Conservation (phyloP, 2,329 filamentous ascomycete species). For the Tolypocladium amazonense region DNA sequence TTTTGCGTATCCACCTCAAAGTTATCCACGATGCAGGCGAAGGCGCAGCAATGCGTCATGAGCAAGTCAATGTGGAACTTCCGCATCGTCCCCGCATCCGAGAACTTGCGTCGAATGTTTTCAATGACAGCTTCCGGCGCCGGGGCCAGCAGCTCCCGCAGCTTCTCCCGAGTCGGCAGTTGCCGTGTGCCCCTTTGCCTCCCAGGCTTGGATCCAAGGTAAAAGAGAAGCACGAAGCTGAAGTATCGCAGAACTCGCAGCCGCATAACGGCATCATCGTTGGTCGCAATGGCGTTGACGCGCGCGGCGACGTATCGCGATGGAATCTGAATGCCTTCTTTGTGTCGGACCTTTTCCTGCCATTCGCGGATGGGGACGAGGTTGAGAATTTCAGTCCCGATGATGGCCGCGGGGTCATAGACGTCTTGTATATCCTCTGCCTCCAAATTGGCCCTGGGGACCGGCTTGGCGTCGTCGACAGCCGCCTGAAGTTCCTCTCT, state of each 20-base stretch:
- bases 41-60: slow-evolving; percentile 61
- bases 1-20: slow-evolving; percentile 62
- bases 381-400: slow-evolving; percentile 57
- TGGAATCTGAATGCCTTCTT: slow-evolving; percentile 42
- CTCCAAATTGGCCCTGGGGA: slow-evolving; percentile 57
- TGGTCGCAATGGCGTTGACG: slow-evolving; percentile 41
- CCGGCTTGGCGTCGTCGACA: slow-evolving; percentile 59
- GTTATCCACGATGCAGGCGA: slow-evolving; percentile 62
- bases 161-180: slow-evolving; percentile 51
- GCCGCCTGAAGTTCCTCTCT: slow-evolving; percentile 53
- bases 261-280: slow-evolving; percentile 39
- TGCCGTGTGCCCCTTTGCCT: slow-evolving; percentile 34
- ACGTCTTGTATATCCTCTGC: slow-evolving; percentile 61
- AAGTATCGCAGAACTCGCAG: slow-evolving; percentile 52
- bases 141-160: slow-evolving; percentile 44
- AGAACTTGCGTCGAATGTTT: slow-evolving; percentile 59
- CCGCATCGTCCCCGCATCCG: slow-evolving; percentile 50
- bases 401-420: slow-evolving; percentile 55
- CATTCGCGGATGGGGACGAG: slow-evolving; percentile 63
- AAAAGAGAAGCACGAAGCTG: slow-evolving; percentile 45
- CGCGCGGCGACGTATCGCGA: slow-evolving; percentile 58
- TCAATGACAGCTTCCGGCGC: slow-evolving; percentile 54
- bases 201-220: slow-evolving; percentile 33
- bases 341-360: slow-evolving; percentile 54
- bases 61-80: slow-evolving; percentile 64